Evolutionary conservation across 2,329 filamentous ascomycete species (phyloP).

Genomic region (Eurotiales sp.): DNA sequence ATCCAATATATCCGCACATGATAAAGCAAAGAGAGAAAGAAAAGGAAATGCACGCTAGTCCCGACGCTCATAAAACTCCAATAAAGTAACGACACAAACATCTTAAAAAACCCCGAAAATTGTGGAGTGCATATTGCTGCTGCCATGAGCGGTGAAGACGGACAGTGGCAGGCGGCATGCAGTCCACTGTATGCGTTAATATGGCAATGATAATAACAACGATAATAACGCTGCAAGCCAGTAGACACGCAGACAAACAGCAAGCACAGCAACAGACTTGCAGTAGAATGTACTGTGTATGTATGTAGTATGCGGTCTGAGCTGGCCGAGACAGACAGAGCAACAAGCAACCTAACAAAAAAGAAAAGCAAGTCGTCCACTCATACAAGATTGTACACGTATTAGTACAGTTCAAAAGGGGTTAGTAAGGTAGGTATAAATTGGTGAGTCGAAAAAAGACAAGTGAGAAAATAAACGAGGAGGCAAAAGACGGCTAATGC

Average conservation of each 20-base stretch:
- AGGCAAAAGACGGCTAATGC: constrained; percentile 6
- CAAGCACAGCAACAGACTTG: background rate
- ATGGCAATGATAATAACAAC: background rate
- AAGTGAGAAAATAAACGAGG: background rate
- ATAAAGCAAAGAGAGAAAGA: background rate
- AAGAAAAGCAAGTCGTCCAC: constrained; percentile 10
- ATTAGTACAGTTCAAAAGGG: constrained; percentile 8
- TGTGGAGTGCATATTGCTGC: background rate
- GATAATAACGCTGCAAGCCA: background rate
- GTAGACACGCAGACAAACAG: no score
- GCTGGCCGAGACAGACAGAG: constrained; percentile 2
- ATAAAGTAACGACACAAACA: background rate
- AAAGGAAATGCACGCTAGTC: constrained; percentile 8
- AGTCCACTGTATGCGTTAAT: background rate
- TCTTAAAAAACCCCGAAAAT: background rate
- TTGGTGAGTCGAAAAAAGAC: background rate
- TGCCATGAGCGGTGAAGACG: constrained; percentile 10
- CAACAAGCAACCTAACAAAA: background rate
- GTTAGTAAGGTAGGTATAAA: no score
- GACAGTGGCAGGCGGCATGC: background rate
- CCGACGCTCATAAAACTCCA: background rate
- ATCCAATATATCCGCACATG: background rate
- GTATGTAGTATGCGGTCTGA: constrained; percentile 8
- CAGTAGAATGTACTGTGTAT: constrained; percentile 5
- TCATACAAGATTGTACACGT: constrained; percentile 14